Evolutionary conservation across 495 filamentous ascomycete genomes (phyloP).

Genomic region (Xylaria intraflava): DNA sequence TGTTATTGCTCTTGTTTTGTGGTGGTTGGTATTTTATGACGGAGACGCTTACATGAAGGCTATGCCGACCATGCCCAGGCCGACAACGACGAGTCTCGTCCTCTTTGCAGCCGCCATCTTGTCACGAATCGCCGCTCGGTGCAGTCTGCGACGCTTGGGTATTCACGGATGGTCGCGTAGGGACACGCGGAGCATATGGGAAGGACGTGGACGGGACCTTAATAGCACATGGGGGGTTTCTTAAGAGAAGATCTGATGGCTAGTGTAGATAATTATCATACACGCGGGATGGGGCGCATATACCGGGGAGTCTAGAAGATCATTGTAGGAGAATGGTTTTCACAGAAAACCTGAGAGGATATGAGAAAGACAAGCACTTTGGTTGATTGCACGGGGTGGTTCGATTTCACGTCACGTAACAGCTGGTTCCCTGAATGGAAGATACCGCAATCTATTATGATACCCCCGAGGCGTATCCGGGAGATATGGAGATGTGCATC

Average conservation of each 20-base stretch:
- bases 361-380: too few species aligned
- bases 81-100: conserved; percentile 78
- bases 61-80: conserved; percentile 93
- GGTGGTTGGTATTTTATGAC: not conserved
- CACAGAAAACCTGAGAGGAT: too few species aligned
- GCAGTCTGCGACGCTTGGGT: not conserved
- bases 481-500: not conserved
- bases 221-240: too few species aligned
- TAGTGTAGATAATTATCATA: too few species aligned
- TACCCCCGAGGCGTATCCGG: too few species aligned
- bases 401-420: not conserved
- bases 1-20: conserved; percentile 54
- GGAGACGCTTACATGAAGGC: conserved; percentile 68
- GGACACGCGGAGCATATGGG: not conserved
- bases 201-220: too few species aligned
- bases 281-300: too few species aligned
- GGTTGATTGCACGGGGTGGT: not conserved
- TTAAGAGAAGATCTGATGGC: too few species aligned
- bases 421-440: not conserved
- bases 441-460: too few species aligned
- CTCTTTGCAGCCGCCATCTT: conserved; percentile 34
- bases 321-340: too few species aligned
- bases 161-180: not conserved
- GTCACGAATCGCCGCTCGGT: not conserved
- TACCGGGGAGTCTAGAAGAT: too few species aligned